A percentile compares a stretch with the other conserved stretches of the same genome.
Evolutionary conservation across 306 rosid species (phyloP).

Genomic region (Cucumis sativus): Cucumber_9930_V3 NC_026660.2:27678001-27678500

Average conservation of each 20-base stretch:
- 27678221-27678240: slow-evolving; percentile 50
- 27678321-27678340: slow-evolving; percentile 58
- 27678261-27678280: slow-evolving; percentile 31
- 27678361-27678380: slow-evolving; percentile 6
- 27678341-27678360: slow-evolving; percentile 51
- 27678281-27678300: slow-evolving; percentile 37
- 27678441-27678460: neutral
- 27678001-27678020: neutral
- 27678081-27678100: neutral
- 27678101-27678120: neutral
- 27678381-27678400: no score
- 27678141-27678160: slow-evolving; percentile 61
- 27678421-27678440: neutral
- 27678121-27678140: neutral
- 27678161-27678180: slow-evolving; percentile 61
- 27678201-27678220: slow-evolving; percentile 21
- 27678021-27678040: neutral
- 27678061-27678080: no score
- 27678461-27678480: no score
- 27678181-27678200: slow-evolving; percentile 46
- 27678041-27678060: no score
- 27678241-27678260: slow-evolving; percentile 30
- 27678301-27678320: slow-evolving; percentile 29
- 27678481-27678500: no score
- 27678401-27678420: no score